Conservation (phyloP, 805 yeast genomes). For the Tetrapisispora taiwanensis region DNA sequence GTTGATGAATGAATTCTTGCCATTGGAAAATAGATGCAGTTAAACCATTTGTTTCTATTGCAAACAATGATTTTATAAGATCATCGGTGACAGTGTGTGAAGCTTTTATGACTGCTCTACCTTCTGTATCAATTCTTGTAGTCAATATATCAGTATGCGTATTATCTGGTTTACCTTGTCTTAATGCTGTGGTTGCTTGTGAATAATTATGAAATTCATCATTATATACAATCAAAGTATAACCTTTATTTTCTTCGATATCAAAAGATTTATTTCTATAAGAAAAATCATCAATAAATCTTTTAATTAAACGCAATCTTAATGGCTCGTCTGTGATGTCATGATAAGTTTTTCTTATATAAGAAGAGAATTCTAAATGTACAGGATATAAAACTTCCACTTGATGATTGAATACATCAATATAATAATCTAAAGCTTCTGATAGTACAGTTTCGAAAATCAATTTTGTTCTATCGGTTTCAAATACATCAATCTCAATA, state of each 20-base stretch:
- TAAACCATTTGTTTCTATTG: conserved; percentile 40
- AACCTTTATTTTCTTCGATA: conserved; percentile 23
- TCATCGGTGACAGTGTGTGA: conserved; percentile 20
- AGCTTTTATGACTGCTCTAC: conserved; percentile 39
- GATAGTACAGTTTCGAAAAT: conserved; percentile 23
- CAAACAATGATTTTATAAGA: conserved; percentile 28
- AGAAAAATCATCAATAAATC: conserved; percentile 3
- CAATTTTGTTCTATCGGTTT: conserved; percentile 7
- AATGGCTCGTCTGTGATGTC: conserved; percentile 13
- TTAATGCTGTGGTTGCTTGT: conserved; percentile 43
- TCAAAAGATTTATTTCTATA: conserved; percentile 7
- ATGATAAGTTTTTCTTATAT: conserved; percentile 23
- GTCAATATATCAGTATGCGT: conserved; percentile 30
- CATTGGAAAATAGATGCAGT: conserved; percentile 46
- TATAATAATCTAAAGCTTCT: conserved; percentile 32
- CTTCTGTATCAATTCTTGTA: conserved; percentile 37
- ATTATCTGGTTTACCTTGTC: conserved; percentile 30
- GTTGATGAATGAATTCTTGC: conserved; percentile 42
- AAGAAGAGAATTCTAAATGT: conserved; percentile 22
- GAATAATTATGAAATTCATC: conserved; percentile 61
- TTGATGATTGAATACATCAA: conserved; percentile 32
- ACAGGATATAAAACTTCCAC: conserved; percentile 26
- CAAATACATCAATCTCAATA: conserved; percentile 31
- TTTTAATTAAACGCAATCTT: conserved; percentile 13
- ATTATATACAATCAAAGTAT: conserved; percentile 58